A percentile compares a stretch with the other conserved stretches of the same genome.
These are phyloP conservation scores for Monilinia fructigena DNA, from an alignment of 2,329 filamentous ascomycete genomes.

Conservation along the genomic window DNA sequence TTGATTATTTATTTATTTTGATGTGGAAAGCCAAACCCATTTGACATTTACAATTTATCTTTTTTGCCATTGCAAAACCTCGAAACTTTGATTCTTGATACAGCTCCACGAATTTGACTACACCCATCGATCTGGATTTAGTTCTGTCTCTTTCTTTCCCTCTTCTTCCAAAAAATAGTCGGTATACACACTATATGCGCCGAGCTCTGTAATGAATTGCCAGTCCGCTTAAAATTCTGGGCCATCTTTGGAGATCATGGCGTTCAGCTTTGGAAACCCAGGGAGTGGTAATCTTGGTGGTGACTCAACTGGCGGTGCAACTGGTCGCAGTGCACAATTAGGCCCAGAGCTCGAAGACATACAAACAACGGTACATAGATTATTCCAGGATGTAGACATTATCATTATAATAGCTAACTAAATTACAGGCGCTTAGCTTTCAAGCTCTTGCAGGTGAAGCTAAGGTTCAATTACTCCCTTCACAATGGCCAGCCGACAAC, in stretches of 20 bases:
- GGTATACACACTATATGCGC: conserved; percentile 34
- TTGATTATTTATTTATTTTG: neutral
- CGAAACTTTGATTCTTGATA: neutral
- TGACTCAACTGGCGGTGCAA: conserved; percentile 45
- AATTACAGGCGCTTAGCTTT: conserved; percentile 71
- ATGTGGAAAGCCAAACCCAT: neutral
- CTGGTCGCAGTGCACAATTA: conserved; percentile 45
- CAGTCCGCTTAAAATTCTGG: conserved; percentile 40
- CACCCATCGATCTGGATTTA: conserved; percentile 10
- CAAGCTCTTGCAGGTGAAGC: conserved; percentile 74
- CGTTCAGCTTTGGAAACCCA: conserved; percentile 59
- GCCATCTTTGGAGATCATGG: conserved; percentile 53
- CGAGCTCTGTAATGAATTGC: conserved; percentile 37
- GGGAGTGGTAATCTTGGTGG: conserved; percentile 47
- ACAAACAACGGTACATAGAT: conserved; percentile 69
- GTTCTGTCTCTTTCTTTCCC: neutral
- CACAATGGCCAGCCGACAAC: conserved; percentile 64
- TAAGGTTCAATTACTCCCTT: conserved; percentile 75
- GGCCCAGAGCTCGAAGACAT: conserved; percentile 74
- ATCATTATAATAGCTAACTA: conserved; percentile 24
- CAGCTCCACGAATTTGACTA: neutral
- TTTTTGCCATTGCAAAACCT: neutral
- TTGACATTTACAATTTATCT: neutral
- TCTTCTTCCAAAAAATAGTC: conserved; percentile 20
- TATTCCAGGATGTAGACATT: neutral